Evolutionary conservation across 169 alveolate species (phyloP), one percentile per base, ranked within the genome.

Genomic region (Prorocentrum cordatum): DNA sequence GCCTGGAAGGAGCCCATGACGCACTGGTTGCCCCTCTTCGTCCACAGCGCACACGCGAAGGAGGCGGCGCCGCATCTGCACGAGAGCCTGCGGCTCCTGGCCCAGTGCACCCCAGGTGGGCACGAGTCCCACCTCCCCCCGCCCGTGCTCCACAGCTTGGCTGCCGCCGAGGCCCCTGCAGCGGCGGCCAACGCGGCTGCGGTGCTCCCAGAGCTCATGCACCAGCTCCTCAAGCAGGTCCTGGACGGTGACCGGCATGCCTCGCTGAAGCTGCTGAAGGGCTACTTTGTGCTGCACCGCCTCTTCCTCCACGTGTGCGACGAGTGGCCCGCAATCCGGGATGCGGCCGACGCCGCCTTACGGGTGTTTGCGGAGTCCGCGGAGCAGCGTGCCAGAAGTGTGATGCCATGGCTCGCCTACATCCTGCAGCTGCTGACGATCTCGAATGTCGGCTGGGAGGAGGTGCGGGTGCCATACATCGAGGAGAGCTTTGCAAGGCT

Each of bases 211-310:
- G 83, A 71, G 83, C 39, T 71, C 64, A 71, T 71, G 83, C 83
- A 71, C 18, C 83, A 71, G 67, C 45, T 71, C 22, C 27, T 71
- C 47, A 71, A 71, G 83, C 83, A 59, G 70, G 83, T 71, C 47
- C 24, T 71, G 29, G 39, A 71, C 6, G 83, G 83, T 4, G 83
- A 71, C 22, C 66, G 83, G 20, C 83, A 71, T 71, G 83, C 83
- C 4, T 71, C 83, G 32, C 67, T 71, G n/a, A 71, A 71, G 83
- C 83, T 71, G n/a, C 45, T 71, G 83, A 71, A 71, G 42, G 83
- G 83, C 45, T 71, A 71, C 47, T 71, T 71, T 31, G 83, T 71
- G 47, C 39, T 71, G 83, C 83, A 71, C 67, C 27, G 83, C 22
- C 32, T 71, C 32, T 71, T 71, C 83, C 47, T 71, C 24, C 83